phyloP scores from a whole-genome alignment of 805 yeast species.

The Pichia heedii region DNA sequence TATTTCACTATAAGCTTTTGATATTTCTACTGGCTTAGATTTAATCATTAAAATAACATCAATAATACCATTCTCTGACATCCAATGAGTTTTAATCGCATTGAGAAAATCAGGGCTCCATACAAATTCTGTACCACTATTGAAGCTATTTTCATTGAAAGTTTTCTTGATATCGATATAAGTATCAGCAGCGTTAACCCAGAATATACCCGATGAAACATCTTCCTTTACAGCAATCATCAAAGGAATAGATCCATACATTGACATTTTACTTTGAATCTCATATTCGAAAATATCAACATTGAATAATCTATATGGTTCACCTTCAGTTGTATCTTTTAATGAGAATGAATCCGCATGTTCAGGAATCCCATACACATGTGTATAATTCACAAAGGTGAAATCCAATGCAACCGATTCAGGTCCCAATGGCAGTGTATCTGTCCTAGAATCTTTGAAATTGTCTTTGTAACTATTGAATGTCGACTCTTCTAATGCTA shows the following conservation, averaged over 20 bases:
- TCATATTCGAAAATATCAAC: conserved; percentile 96
- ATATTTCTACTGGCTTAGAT: conserved; percentile 44
- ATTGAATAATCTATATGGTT: conserved; percentile 83
- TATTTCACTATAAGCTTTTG: conserved; percentile 51
- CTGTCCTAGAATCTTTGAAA: conserved; percentile 58
- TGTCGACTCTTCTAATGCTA: conserved; percentile 51
- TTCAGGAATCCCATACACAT: conserved; percentile 93
- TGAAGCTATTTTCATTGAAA: conserved; percentile 4
- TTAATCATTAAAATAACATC: conserved; percentile 66
- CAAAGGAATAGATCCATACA: conserved; percentile 94
- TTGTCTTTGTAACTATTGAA: conserved; percentile 63
- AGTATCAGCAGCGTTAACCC: conserved; percentile 92
- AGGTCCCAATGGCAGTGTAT: conserved; percentile 72
- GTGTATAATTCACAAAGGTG: conserved; percentile 45
- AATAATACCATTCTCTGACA: conserved; percentile 79
- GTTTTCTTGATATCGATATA: conserved; percentile 61
- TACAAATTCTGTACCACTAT: conserved; percentile 5
- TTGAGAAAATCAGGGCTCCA: not conserved
- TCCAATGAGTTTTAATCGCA: conserved; percentile 65
- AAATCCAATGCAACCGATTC: conserved; percentile 83
- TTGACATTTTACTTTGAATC: conserved; percentile 69
- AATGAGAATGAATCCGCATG: conserved; percentile 78
- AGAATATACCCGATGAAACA: conserved; percentile 67
- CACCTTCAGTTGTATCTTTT: conserved; percentile 52
- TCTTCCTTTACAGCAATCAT: conserved; percentile 58